Evolutionary conservation across 2,329 filamentous ascomycete species (phyloP).

Genomic region (Knoxdaviesia proteae): DNA sequence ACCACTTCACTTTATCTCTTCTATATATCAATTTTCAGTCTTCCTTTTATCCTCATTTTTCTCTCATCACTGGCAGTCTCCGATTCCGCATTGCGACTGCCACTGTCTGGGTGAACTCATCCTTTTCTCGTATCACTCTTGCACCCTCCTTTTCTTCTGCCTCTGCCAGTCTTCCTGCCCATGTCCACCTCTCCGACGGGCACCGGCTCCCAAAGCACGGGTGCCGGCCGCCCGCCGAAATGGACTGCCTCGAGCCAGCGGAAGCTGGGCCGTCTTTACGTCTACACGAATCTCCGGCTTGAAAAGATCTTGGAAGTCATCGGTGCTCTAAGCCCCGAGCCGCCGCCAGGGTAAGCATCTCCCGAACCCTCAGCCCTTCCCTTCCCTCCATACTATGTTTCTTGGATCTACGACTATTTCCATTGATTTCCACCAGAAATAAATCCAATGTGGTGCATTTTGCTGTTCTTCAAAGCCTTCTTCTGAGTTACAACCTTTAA

Average conservation of each 20-base stretch:
- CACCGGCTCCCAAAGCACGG: conserved; percentile 10
- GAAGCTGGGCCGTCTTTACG: conserved; percentile 32
- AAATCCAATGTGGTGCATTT: too few species aligned
- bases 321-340: conserved; percentile 17
- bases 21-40: not conserved
- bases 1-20: not conserved
- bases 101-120: not conserved
- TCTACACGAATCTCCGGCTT: conserved; percentile 32
- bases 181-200: conserved; percentile 9
- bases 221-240: conserved; percentile 30
- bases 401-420: not conserved
- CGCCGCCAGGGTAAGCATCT: conserved; percentile 21
- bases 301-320: conserved; percentile 27
- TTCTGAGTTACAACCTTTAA: too few species aligned
- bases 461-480: too few species aligned
- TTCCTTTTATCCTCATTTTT: not conserved
- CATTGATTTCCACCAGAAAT: too few species aligned
- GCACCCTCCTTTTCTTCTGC: not conserved
- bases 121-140: not conserved
- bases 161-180: not conserved
- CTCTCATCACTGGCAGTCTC: not conserved
- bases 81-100: not conserved
- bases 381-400: not conserved
- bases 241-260: conserved; percentile 32
- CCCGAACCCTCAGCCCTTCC: too few species aligned